These are phyloP conservation scores for Entomortierella parvispora DNA, from an alignment of 192 early-diverging fungal genomes.

Conservation along the genomic window DNA sequence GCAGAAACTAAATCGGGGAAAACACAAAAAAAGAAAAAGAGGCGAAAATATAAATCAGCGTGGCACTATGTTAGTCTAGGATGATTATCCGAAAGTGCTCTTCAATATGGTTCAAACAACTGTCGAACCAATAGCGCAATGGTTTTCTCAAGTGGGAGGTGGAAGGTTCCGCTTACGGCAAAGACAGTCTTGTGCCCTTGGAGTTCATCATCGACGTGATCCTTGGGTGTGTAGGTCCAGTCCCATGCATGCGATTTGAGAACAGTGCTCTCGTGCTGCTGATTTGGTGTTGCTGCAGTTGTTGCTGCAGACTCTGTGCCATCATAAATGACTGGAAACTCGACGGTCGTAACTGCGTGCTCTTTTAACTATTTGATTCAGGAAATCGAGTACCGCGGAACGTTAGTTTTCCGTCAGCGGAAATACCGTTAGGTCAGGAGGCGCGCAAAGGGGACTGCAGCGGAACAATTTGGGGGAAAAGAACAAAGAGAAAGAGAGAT, in stretches of 20 bases:
- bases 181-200: conserved; percentile 26
- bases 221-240: conserved; percentile 17
- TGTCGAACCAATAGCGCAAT: too few relatives aligned
- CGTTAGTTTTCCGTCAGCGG: neutral
- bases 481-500: neutral
- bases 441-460: neutral
- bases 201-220: conserved; percentile 6
- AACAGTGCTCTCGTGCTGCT: neutral
- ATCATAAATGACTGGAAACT: neutral
- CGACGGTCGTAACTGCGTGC: conserved; percentile 6
- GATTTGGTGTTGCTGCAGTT: neutral
- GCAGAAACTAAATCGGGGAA: conserved; percentile 11
- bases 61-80: neutral
- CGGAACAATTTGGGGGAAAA: too few relatives aligned
- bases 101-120: too few relatives aligned
- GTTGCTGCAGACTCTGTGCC: neutral
- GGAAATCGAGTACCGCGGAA: neutral
- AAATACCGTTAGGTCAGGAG: neutral
- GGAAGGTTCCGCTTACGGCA: conserved; percentile 25
- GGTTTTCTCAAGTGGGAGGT: too few relatives aligned
- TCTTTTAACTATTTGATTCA: conserved; percentile 8
- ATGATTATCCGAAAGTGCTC: neutral
- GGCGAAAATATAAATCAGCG: neutral
- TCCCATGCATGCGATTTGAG: conserved; percentile 9
- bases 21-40: neutral